phyloP scores from a whole-genome alignment of 1,139 yeast genomes.

The Entelexis sorbosivorans region DNA sequence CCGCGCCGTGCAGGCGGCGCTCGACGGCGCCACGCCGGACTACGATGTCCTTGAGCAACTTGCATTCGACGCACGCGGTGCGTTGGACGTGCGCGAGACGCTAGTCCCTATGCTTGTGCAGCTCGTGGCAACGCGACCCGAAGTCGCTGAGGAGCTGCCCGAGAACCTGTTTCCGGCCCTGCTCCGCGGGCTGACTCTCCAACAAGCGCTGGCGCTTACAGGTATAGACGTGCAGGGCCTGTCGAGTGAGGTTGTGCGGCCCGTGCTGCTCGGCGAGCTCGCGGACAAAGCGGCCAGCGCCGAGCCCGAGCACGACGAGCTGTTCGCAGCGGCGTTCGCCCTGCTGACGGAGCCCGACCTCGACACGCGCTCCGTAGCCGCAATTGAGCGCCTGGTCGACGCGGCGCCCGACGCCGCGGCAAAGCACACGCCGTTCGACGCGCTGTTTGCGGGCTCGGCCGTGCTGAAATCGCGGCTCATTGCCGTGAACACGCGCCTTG shows the following conservation, averaged over 20 bases:
- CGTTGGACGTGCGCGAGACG: conserved; percentile 1
- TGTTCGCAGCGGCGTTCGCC: conserved; percentile 8
- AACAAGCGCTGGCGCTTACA: conserved; percentile 14
- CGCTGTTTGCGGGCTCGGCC: conserved; percentile 17
- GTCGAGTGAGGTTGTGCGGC: conserved; percentile 9
- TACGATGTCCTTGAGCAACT: conserved; percentile 12
- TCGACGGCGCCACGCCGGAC: conserved; percentile 15
- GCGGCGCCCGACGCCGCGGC: conserved; percentile 9
- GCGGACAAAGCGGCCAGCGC: conserved; percentile 4
- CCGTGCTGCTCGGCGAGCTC: conserved; percentile 7
- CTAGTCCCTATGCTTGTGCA: conserved; percentile 18
- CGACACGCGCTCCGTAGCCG: conserved; percentile 13
- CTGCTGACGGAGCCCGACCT: conserved; percentile 15
- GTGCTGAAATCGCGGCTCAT: conserved; percentile 20
- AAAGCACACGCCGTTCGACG: conserved; percentile 14
- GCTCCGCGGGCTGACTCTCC: conserved; percentile 11
- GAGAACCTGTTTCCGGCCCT: conserved; percentile 15
- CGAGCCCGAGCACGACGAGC: background rate
- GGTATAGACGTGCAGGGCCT: conserved; percentile 7
- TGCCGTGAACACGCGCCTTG: conserved; percentile 18
- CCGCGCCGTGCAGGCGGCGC: conserved; percentile 10
- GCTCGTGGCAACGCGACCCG: conserved; percentile 12
- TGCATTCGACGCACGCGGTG: conserved; percentile 8
- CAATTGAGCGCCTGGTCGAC: conserved; percentile 15
- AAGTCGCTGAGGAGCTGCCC: conserved; percentile 16